Percentiles rank a stretch among this genome's conserved stretches.
Conservation (phyloP, 257 asterid species). For the Scutellaria barbata region DNA sequence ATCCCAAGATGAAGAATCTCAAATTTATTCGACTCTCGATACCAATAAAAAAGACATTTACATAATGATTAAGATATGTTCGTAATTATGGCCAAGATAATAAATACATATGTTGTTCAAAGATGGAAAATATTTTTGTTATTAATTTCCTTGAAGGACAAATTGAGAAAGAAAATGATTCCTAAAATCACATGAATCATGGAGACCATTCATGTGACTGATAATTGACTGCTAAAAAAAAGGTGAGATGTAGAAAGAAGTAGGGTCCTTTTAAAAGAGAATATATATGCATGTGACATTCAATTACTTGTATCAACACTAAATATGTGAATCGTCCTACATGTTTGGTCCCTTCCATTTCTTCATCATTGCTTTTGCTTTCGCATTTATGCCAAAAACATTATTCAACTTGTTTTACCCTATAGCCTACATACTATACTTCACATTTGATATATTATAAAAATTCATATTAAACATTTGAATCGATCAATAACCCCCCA, state of each 20-base stretch:
- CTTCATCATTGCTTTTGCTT: conserved; percentile 23
- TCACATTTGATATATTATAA: no score
- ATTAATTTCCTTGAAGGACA: background rate
- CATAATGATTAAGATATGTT: background rate
- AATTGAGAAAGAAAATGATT: background rate
- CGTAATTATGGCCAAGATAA: background rate
- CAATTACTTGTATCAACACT: background rate
- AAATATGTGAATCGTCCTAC: conserved; percentile 23
- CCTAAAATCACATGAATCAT: conserved; percentile 15
- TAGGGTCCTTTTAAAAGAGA: conserved; percentile 25
- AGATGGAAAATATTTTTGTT: background rate
- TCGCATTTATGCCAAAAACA: conserved; percentile 5
- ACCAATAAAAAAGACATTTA: background rate
- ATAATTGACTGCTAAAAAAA: conserved; percentile 30
- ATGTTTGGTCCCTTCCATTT: conserved; percentile 18
- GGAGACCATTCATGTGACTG: conserved; percentile 36
- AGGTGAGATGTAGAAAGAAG: conserved; percentile 4
- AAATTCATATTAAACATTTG: no score
- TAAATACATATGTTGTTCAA: background rate
- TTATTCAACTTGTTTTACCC: background rate
- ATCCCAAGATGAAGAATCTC: background rate
- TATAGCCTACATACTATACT: no score
- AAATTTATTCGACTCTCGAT: background rate
- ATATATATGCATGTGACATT: background rate
- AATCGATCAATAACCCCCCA: no score